Conservation (phyloP, 2,329 filamentous ascomycete species). For the Botrytis deweyae region DNA sequence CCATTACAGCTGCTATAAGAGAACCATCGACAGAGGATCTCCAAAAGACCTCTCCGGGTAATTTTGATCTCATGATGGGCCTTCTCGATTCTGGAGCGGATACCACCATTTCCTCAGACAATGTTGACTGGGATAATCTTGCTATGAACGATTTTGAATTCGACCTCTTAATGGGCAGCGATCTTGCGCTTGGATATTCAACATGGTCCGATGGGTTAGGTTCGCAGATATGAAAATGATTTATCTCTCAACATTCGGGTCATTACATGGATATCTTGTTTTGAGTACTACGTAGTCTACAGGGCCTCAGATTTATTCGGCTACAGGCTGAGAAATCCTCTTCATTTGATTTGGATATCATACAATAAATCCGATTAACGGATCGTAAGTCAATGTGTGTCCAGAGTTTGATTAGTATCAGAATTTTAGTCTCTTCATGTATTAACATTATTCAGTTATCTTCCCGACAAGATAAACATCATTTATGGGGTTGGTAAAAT, state of each 20-base stretch:
- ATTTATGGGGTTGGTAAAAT: slow-evolving; percentile 8
- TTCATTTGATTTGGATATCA: neutral
- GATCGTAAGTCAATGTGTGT: neutral
- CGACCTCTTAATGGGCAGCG: slow-evolving; percentile 21
- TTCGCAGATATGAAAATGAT: neutral
- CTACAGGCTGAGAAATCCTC: neutral
- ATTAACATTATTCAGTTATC: slow-evolving; percentile 6
- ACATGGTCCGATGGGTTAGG: slow-evolving; percentile 8
- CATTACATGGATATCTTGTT: neutral
- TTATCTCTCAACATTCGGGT: neutral
- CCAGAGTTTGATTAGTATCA: neutral
- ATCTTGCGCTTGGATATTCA: slow-evolving; percentile 18
- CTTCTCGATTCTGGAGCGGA: slow-evolving; percentile 16
- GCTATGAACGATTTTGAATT: slow-evolving; percentile 21
- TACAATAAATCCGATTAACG: too few species aligned
- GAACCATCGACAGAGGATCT: neutral
- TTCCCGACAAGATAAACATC: slow-evolving; percentile 7
- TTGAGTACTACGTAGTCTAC: neutral
- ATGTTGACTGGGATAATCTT: slow-evolving; percentile 23
- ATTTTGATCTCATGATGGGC: slow-evolving; percentile 29
- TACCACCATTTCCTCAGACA: slow-evolving; percentile 1
- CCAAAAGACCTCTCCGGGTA: slow-evolving; percentile 25
- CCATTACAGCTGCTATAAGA: slow-evolving; percentile 33
- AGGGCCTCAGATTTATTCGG: neutral
- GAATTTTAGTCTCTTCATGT: neutral